Evolutionary conservation across 257 asterid genomes (phyloP).

Genomic region (Solanum sitiens): DNA sequence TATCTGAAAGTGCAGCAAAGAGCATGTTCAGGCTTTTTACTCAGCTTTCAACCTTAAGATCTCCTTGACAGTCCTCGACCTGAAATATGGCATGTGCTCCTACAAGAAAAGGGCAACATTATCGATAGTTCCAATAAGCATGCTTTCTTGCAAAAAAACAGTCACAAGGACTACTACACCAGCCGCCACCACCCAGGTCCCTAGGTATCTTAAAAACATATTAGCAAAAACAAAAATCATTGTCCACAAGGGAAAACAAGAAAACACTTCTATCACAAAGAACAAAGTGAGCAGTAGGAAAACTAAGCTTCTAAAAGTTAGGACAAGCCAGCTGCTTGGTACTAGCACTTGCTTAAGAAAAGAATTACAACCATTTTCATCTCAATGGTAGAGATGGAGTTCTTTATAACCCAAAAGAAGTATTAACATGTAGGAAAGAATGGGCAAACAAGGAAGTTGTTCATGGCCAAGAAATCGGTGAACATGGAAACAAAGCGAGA

Average conservation of each 20-base stretch:
- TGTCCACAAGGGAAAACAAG: neutral
- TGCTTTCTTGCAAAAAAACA: neutral
- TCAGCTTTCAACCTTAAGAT: constrained; percentile 65
- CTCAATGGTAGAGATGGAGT: neutral
- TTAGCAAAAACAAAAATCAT: neutral
- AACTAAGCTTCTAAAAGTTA: neutral
- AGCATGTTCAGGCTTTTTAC: constrained; percentile 15
- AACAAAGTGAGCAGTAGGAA: neutral
- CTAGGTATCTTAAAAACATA: neutral
- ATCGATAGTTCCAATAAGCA: neutral
- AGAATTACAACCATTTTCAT: neutral
- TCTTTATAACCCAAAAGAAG: neutral
- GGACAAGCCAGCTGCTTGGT: neutral
- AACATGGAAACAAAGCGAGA: neutral
- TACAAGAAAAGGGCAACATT: constrained; percentile 6
- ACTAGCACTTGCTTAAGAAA: neutral
- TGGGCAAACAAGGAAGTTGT: neutral
- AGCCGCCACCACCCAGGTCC: neutral
- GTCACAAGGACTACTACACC: neutral
- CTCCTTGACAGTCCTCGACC: constrained; percentile 77
- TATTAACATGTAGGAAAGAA: neutral
- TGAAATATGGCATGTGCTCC: constrained; percentile 82
- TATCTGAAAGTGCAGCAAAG: neutral
- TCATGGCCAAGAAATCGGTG: neutral
- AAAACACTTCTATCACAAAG: neutral